Percentiles rank a stretch among this genome's conserved stretches.
phyloP scores from a whole-genome alignment of 75 land plant species.

The Cunninghamia lanceolata region DNA sequence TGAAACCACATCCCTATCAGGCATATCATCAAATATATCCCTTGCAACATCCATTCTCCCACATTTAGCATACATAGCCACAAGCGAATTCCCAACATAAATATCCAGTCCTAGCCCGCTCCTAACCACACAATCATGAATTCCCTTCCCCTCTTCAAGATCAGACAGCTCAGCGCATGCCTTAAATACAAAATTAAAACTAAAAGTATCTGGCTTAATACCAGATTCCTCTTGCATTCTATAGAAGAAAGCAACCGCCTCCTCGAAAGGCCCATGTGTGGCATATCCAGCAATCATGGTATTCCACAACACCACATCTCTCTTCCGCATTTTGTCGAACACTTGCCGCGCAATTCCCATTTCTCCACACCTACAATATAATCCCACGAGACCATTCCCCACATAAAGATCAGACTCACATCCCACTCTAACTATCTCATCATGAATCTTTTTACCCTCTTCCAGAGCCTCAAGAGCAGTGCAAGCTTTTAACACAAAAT shows the following conservation, averaged over 20 bases:
- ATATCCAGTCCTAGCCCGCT: background rate
- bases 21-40: conserved; percentile 26
- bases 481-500: conserved; percentile 35
- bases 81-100: conserved; percentile 2
- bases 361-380: conserved; percentile 30
- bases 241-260: conserved; percentile 12
- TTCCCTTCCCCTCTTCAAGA: background rate
- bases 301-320: conserved; percentile 35
- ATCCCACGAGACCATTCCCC: conserved; percentile 25
- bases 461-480: conserved; percentile 9
- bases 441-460: conserved; percentile 28
- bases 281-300: conserved; percentile 33
- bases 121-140: conserved; percentile 10
- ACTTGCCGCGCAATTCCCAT: conserved; percentile 20
- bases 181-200: conserved; percentile 15
- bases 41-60: conserved; percentile 22
- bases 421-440: conserved; percentile 8
- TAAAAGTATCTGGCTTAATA: conserved; percentile 21
- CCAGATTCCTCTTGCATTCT: conserved; percentile 11
- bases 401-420: conserved; percentile 14
- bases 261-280: conserved; percentile 3
- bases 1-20: conserved; percentile 16
- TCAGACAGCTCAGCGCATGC: background rate
- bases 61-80: conserved; percentile 26
- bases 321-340: conserved; percentile 37